Evolutionary conservation across 2,329 filamentous ascomycete genomes (phyloP), one percentile per base, ranked within the genome.

Genomic region (Teratosphaeriaceae sp.): DNA sequence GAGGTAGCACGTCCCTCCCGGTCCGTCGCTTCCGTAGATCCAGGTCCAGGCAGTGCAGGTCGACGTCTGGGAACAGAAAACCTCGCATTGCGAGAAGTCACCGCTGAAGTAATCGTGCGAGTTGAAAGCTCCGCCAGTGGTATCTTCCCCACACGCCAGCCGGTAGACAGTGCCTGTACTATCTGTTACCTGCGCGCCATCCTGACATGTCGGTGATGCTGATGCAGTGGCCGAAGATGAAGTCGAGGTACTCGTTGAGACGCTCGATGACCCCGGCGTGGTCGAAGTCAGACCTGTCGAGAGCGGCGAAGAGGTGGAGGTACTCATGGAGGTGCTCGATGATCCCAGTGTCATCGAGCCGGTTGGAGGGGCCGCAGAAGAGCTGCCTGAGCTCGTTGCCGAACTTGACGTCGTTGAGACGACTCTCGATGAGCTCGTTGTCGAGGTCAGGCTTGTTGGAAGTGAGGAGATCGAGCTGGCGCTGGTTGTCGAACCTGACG

Each of bases 1-100:
- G 3, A 47, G 12, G 22, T 15, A 47, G 33, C 45, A 47, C n/a
- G 30, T 21, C 15, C 44, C 40, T 18, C 44, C 41, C 11, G n/a
- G 12, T 3, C 2, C 7, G 23, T 21, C 2, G 13, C 33, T 6
- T 31, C 16, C 8, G 19, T 9, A 5, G n/a, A n/a, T 30, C 45
- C 45, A 47, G 5, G 40, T 34, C 40, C 40, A 47, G 8, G 38
- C 41, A 16, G 13, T 37, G 23, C 45, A 47, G 9, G 11, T 11
- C 15, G 13, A n/a, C 8, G 18, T 9, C n/a, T 8, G 12, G 24
- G 40, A 40, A 35, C 45, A 47, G 21, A 19, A 27, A 9, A 4
- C 20, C 13, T 30, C 21, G 21, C 45, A 47, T 33, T 44, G 40
- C 12, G 37, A 40, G 40, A 23, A 47, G 37, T 47, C 30, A 18